These are phyloP conservation scores for Mycena galopus DNA, from an alignment of 768 basidiomycete species.

Conservation along the genomic window DNA sequence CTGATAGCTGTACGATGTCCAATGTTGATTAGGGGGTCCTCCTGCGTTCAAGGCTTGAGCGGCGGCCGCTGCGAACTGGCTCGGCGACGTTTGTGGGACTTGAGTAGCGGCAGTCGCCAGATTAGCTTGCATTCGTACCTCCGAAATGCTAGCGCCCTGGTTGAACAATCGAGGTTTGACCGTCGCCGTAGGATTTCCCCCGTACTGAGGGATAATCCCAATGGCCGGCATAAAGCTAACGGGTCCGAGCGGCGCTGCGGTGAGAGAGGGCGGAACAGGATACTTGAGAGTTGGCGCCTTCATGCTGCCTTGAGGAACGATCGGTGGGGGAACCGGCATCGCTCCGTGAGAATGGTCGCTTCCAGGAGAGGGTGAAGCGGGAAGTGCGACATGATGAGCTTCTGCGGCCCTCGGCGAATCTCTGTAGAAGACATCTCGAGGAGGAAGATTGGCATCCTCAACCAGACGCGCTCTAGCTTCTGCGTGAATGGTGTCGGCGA, in stretches of 20 bases:
- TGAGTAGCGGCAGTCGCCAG: neutral
- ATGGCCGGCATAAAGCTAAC: neutral
- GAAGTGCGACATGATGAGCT: neutral
- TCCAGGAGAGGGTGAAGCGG: neutral
- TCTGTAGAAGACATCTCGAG: neutral
- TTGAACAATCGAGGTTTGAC: neutral
- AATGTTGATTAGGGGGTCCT: neutral
- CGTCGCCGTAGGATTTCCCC: neutral
- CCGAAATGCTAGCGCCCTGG: neutral
- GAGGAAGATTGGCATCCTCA: neutral
- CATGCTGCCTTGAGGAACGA: too few relatives aligned
- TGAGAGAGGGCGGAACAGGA: neutral
- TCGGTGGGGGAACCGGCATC: too few relatives aligned
- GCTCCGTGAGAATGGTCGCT: too few relatives aligned
- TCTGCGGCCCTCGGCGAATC: neutral
- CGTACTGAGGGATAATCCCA: neutral
- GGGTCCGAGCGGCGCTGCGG: neutral
- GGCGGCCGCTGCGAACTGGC: too few relatives aligned
- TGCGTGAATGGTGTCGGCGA: neutral
- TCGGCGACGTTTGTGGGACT: neutral
- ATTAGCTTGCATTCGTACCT: neutral
- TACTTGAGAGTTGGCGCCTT: neutral
- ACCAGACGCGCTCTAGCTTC: neutral
- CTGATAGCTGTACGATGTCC: neutral
- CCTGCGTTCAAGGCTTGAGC: neutral